Evolutionary conservation across 179 eudicot genomes (phyloP).

Genomic region (Beta lomatogona): DNA sequence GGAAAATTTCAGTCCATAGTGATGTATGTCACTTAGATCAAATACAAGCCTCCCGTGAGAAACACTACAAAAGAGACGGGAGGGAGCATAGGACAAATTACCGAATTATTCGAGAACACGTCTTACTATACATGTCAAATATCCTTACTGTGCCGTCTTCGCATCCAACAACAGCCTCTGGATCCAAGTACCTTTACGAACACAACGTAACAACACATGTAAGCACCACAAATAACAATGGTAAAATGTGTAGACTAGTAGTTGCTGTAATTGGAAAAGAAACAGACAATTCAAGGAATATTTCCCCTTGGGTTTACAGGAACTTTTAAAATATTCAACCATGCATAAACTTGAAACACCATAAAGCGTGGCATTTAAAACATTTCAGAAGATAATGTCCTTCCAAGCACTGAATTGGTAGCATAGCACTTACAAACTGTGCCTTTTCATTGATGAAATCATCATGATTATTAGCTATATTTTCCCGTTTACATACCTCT

Average conservation of each 20-base stretch:
- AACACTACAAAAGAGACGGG: not conserved
- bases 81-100: conserved; percentile 29
- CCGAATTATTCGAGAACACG: conserved; percentile 77
- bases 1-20: not conserved
- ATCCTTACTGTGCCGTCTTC: conserved; percentile 84
- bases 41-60: not conserved
- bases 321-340: not conserved
- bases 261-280: not conserved
- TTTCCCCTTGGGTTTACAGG: not conserved
- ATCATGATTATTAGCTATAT: not conserved
- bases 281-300: not conserved
- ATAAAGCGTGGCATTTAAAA: not conserved
- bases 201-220: not conserved
- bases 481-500: not conserved
- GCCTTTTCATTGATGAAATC: not conserved
- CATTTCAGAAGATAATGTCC: not conserved
- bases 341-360: not conserved
- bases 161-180: conserved; percentile 87
- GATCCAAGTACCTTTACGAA: conserved; percentile 75
- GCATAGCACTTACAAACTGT: not conserved
- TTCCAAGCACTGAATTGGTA: conserved; percentile 1
- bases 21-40: conserved; percentile 1
- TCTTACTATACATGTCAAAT: conserved; percentile 89
- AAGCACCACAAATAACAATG: not conserved
- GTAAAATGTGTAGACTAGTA: not conserved